Evolutionary conservation across 1,284 basidiomycete species (phyloP).

Genomic region (Ceraceosorus bombacis): DNA sequence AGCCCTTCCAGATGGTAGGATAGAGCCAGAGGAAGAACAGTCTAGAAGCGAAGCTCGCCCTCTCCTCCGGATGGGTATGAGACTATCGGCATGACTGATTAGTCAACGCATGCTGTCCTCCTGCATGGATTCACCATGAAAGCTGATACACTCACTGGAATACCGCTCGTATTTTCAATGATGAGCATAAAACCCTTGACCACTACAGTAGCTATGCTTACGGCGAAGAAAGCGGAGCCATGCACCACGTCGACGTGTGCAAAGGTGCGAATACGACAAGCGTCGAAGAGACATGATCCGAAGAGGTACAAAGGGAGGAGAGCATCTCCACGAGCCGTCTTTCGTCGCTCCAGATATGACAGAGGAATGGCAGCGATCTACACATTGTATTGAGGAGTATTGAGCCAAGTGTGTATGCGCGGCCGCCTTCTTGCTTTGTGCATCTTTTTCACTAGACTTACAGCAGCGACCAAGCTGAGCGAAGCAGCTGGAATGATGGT

Average conservation of each 20-base stretch:
- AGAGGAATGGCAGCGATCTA: slow-evolving; percentile 17
- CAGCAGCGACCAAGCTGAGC: slow-evolving; percentile 18
- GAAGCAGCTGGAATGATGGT: slow-evolving; percentile 9
- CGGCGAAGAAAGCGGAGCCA: slow-evolving; percentile 19
- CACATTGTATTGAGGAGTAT: neutral
- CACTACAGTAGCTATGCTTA: slow-evolving; percentile 19
- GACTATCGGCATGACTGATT: too few species aligned
- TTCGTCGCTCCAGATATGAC: slow-evolving; percentile 19
- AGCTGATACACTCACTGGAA: neutral
- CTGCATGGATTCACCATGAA: too few species aligned
- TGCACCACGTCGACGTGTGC: slow-evolving; percentile 16
- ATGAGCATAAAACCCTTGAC: slow-evolving; percentile 24
- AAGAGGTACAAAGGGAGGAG: slow-evolving; percentile 31
- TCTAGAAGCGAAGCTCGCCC: slow-evolving; percentile 28
- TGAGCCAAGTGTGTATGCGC: neutral
- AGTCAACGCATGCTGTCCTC: too few species aligned
- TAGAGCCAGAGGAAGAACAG: slow-evolving; percentile 31
- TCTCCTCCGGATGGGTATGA: slow-evolving; percentile 11
- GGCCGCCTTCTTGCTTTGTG: too few species aligned
- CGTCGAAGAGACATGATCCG: slow-evolving; percentile 18
- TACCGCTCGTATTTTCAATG: slow-evolving; percentile 24
- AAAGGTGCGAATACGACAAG: slow-evolving; percentile 27
- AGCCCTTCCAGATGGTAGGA: slow-evolving; percentile 24
- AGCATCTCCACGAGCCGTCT: slow-evolving; percentile 22
- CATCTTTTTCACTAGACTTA: neutral